Conservation (phyloP, 2,329 filamentous ascomycete species). For the Pseudonectria foliicola region DNA sequence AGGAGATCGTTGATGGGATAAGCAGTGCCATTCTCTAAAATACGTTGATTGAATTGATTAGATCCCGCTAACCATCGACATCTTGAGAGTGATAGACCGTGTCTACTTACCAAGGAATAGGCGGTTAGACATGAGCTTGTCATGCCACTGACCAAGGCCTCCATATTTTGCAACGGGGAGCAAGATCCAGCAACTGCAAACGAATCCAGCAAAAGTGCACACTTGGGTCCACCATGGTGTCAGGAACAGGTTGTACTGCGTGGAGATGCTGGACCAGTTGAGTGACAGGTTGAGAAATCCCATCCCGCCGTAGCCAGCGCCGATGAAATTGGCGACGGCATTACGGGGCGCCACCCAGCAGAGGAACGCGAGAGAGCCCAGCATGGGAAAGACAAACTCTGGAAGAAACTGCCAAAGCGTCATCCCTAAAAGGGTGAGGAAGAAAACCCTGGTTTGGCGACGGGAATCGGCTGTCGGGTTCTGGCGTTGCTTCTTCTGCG, state of each 20-base stretch:
- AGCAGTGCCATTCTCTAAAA: conserved; percentile 23
- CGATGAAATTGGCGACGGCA: conserved; percentile 51
- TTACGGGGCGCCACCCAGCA: conserved; percentile 58
- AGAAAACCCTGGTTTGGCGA: conserved; percentile 52
- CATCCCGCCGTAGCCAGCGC: conserved; percentile 55
- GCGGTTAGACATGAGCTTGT: conserved; percentile 51
- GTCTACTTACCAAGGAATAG: conserved; percentile 36
- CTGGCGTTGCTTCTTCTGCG: conserved; percentile 44
- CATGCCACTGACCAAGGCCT: conserved; percentile 42
- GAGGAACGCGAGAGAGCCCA: conserved; percentile 52
- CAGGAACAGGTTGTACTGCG: conserved; percentile 43
- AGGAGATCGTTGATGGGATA: conserved; percentile 29
- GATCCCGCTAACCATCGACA: no score
- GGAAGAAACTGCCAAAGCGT: conserved; percentile 57
- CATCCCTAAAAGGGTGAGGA: conserved; percentile 42
- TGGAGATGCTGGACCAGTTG: conserved; percentile 55
- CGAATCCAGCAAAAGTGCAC: conserved; percentile 47
- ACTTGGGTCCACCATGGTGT: conserved; percentile 55
- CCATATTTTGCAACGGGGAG: conserved; percentile 54
- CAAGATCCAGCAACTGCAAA: conserved; percentile 50
- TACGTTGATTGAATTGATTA: neutral
- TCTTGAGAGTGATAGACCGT: no score
- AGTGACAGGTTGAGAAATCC: conserved; percentile 52
- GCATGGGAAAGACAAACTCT: conserved; percentile 53
- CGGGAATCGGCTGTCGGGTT: conserved; percentile 40